Conservation (phyloP, 2,329 filamentous ascomycete genomes). For the Aspergillus sp. region DNA sequence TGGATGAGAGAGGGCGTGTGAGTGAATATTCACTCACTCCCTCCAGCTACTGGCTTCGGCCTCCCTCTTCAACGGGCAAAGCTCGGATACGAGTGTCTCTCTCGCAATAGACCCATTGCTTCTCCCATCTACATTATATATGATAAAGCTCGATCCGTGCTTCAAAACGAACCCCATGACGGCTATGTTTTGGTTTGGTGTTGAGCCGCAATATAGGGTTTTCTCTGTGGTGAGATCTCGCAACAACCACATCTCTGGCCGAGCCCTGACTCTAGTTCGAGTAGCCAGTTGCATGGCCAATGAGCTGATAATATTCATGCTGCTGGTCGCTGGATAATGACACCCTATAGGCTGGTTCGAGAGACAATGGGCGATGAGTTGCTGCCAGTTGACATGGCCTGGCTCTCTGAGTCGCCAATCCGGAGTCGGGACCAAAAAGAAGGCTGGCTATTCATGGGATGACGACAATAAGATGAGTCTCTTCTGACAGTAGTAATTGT, state of each 20-base stretch:
- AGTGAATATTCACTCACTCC: slow-evolving; percentile 9
- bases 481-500: not conserved
- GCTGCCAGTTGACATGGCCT: not conserved
- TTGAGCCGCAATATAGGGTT: not conserved
- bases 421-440: not conserved
- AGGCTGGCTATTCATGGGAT: not conserved
- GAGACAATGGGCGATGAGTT: not conserved
- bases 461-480: not conserved
- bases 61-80: not conserved
- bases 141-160: not conserved
- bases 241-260: not conserved
- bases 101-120: too few species aligned
- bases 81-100: not conserved
- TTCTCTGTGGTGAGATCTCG: not conserved
- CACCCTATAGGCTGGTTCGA: not conserved
- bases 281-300: not conserved
- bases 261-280: not conserved
- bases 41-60: not conserved
- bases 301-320: not conserved
- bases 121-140: not conserved
- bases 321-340: not conserved
- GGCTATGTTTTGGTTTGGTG: not conserved
- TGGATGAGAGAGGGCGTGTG: not conserved
- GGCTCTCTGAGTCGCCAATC: not conserved
- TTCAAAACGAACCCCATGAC: slow-evolving; percentile 2